phyloP scores from a whole-genome alignment of 805 yeast genomes.

The Suhomyces sp. region DNA sequence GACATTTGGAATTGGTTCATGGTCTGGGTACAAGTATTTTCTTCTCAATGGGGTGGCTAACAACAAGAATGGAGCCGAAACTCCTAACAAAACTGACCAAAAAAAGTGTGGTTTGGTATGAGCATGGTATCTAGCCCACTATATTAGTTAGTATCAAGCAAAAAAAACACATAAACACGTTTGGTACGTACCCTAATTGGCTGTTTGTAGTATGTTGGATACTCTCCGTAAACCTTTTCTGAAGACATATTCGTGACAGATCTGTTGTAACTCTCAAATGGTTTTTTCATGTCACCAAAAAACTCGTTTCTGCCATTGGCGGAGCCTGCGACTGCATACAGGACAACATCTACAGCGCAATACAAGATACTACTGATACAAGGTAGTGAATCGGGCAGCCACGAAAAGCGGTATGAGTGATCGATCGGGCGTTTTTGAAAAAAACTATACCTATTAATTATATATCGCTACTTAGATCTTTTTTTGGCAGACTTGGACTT shows the following conservation, averaged over 20 bases:
- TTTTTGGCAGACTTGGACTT: constrained; percentile 8
- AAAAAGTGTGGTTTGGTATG: constrained; percentile 75
- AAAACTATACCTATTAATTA: background rate
- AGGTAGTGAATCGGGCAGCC: background rate
- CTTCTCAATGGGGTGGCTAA: constrained; percentile 67
- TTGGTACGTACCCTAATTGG: constrained; percentile 57
- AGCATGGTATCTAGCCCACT: constrained; percentile 75
- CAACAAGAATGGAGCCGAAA: constrained; percentile 64
- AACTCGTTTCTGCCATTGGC: constrained; percentile 5
- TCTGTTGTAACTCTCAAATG: background rate
- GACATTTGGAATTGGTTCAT: constrained; percentile 60
- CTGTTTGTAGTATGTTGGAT: constrained; percentile 58
- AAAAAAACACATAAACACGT: background rate
- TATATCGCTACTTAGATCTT: constrained; percentile 3
- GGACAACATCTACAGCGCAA: background rate
- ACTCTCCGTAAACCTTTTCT: constrained; percentile 45
- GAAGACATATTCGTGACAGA: constrained; percentile 11
- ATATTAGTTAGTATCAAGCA: constrained; percentile 16
- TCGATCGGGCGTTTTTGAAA: too few species aligned
- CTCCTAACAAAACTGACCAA: constrained; percentile 60
- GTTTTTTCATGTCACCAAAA: constrained; percentile 3
- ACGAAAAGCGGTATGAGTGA: background rate
- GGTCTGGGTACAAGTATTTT: constrained; percentile 62
- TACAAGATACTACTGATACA: background rate
- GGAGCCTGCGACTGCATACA: constrained; percentile 2